A percentile compares a stretch with the other conserved stretches of the same genome.
These are phyloP conservation scores for Conoideocrella luteorostrata DNA, from an alignment of 2,329 filamentous ascomycete species.

Conservation along the genomic window DNA sequence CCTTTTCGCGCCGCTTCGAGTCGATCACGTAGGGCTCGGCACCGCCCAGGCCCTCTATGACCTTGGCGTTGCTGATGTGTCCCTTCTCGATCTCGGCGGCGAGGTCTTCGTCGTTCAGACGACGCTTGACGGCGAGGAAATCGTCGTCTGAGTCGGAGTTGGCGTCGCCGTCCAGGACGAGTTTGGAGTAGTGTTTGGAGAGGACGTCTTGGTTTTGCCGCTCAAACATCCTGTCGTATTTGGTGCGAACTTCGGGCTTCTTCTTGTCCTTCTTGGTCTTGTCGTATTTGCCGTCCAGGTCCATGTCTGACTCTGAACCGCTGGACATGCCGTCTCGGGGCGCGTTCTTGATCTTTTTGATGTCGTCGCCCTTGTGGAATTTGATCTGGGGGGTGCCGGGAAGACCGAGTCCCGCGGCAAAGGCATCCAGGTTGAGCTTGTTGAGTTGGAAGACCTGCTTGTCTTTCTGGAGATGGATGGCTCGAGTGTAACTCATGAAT, in stretches of 20 bases:
- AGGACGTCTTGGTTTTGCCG: conserved; percentile 91
- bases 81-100: conserved; percentile 43
- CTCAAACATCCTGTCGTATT: conserved; percentile 98
- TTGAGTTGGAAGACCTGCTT: conserved; percentile 86
- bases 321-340: conserved; percentile 61
- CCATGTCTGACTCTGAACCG: conserved; percentile 51
- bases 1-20: conserved; percentile 90
- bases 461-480: conserved; percentile 80
- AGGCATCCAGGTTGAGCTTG: conserved; percentile 78
- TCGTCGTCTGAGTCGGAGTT: conserved; percentile 47
- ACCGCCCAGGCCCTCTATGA: conserved; percentile 61
- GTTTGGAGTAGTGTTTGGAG: conserved; percentile 86
- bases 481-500: conserved; percentile 83
- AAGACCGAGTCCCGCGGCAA: conserved; percentile 76
- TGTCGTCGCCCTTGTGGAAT: conserved; percentile 83
- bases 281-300: conserved; percentile 35
- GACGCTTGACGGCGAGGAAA: conserved; percentile 83
- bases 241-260: conserved; percentile 75
- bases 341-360: conserved; percentile 82
- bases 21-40: conserved; percentile 77
- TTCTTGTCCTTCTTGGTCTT: conserved; percentile 39
- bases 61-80: conserved; percentile 41
- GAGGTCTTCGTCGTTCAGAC: conserved; percentile 66
- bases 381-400: conserved; percentile 90
- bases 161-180: conserved; percentile 59